phyloP scores from a whole-genome alignment of 495 filamentous ascomycete genomes.

The Achaetomiella virescens region DNA sequence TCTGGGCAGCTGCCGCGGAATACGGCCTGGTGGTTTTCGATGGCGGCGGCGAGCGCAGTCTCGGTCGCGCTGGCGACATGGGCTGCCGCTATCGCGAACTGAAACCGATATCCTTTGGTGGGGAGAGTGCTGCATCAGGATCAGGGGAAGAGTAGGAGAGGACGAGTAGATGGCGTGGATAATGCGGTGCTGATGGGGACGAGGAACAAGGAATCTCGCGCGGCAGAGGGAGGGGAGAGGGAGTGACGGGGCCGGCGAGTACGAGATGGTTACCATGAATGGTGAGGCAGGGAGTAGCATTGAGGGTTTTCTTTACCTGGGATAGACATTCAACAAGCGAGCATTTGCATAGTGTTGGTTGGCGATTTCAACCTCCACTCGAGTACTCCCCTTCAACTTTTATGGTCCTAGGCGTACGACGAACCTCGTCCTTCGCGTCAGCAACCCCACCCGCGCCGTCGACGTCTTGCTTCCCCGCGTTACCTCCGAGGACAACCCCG shows the following conservation, averaged over 20 bases:
- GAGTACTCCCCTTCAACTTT: no score
- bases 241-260: conserved; percentile 15
- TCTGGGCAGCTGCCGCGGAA: conserved; percentile 64
- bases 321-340: no score
- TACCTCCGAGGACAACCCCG: no score
- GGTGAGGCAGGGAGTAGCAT: background rate
- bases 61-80: conserved; percentile 77
- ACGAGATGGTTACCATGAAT: conserved; percentile 11
- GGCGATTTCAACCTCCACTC: no score
- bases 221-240: conserved; percentile 8
- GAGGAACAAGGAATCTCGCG: conserved; percentile 15
- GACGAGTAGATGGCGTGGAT: conserved; percentile 19
- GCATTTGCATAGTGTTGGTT: no score
- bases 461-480: no score
- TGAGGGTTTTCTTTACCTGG: background rate
- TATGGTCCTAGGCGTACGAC: no score
- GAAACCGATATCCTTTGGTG: conserved; percentile 81
- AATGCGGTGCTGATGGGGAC: conserved; percentile 23
- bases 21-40: conserved; percentile 82
- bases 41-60: conserved; percentile 58
- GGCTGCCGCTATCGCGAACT: conserved; percentile 86
- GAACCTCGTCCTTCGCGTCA: no score
- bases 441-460: no score
- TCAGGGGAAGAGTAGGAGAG: background rate
- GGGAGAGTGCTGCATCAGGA: conserved; percentile 28